A percentile compares a stretch with the other conserved stretches of the same genome.
phyloP scores from a whole-genome alignment of 1,139 yeast genomes.

The Blastobotrys serpentis region DNA sequence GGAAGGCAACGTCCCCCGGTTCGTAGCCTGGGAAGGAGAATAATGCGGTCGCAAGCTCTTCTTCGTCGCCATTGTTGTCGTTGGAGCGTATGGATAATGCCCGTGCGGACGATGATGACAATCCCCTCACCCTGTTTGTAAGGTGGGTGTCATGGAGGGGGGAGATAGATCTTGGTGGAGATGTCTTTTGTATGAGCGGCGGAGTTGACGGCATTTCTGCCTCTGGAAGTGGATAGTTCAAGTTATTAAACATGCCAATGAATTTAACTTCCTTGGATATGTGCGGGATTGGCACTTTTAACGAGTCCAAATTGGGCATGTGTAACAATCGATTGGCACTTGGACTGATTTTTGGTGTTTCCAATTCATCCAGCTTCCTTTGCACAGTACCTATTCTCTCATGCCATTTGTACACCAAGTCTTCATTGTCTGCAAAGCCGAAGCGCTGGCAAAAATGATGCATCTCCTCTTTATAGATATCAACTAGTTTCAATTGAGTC shows the following conservation, averaged over 20 bases:
- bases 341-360: conserved; percentile 6
- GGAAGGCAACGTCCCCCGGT: conserved; percentile 52
- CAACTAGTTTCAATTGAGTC: conserved; percentile 32
- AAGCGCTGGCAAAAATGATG: conserved; percentile 31
- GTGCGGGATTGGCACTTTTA: conserved; percentile 1
- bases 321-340: background rate
- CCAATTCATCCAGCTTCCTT: conserved; percentile 2
- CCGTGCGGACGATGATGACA: conserved; percentile 11
- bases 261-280: conserved; percentile 21
- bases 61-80: conserved; percentile 11
- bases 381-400: conserved; percentile 23
- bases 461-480: conserved; percentile 29
- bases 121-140: conserved; percentile 1
- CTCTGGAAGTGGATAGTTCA: conserved; percentile 7
- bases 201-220: background rate
- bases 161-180: background rate
- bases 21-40: conserved; percentile 40
- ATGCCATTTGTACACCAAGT: conserved; percentile 32
- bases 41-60: conserved; percentile 37
- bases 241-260: conserved; percentile 30
- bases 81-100: conserved; percentile 6
- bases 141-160: background rate
- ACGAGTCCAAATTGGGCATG: background rate
- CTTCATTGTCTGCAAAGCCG: conserved; percentile 25
- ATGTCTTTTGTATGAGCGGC: background rate